phyloP scores from a whole-genome alignment of 2,329 filamentous ascomycete species.

The Botrytis aclada region DNA sequence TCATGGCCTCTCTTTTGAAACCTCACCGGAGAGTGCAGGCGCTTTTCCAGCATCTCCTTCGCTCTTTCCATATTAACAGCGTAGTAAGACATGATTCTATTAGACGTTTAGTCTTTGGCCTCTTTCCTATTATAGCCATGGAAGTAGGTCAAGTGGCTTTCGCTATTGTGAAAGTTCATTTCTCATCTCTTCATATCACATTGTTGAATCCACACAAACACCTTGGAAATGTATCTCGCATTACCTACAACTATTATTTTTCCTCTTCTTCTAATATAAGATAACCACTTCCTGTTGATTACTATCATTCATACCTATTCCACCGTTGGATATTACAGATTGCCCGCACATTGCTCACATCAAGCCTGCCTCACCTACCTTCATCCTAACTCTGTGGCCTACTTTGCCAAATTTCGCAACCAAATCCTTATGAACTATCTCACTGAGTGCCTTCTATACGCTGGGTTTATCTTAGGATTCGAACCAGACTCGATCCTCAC shows the following conservation, averaged over 20 bases:
- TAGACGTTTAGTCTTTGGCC: not conserved
- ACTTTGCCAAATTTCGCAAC: not conserved
- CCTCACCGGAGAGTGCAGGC: not conserved
- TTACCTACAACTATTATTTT: slow-evolving; percentile 5
- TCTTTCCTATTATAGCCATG: not conserved
- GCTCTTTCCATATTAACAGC: not conserved
- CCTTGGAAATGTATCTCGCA: slow-evolving; percentile 4
- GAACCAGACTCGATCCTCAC: slow-evolving; percentile 10
- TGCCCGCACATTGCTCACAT: not conserved
- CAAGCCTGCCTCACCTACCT: not conserved
- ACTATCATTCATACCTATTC: not conserved
- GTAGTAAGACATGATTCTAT: not conserved
- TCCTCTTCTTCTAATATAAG: not conserved
- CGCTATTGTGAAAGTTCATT: not conserved
- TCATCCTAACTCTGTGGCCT: not conserved
- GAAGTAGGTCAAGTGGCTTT: too few species aligned
- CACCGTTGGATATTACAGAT: not conserved
- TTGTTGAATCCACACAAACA: not conserved
- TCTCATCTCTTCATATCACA: not conserved
- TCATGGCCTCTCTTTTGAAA: not conserved
- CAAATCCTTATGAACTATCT: not conserved
- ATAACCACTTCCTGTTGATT: not conserved
- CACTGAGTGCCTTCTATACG: slow-evolving; percentile 2
- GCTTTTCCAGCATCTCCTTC: not conserved
- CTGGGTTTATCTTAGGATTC: not conserved